Evolutionary conservation across 106 monocot species (phyloP), one percentile per base, ranked within the genome.

Genomic region (Posidonia australis): DNA sequence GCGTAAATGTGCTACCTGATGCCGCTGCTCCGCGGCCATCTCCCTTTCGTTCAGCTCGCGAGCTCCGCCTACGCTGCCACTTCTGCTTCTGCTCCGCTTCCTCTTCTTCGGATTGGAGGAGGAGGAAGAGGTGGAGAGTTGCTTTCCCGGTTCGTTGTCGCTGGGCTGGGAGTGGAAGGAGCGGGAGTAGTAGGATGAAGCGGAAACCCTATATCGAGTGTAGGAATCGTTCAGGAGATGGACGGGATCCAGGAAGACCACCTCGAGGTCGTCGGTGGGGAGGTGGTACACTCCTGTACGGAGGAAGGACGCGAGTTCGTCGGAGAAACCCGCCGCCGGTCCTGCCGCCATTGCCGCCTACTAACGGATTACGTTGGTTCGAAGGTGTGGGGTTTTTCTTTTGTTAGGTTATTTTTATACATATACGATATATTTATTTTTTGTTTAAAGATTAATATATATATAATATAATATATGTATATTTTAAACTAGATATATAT

Each of bases 171-270:
- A 43, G 1, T 67, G 30, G 70, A 87, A 84, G 70, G 65, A 63
- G 42, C 96, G 90, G 32, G 84, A 80, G 72, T 96, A 96, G 80
- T 90, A 90, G 36, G 65, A 71, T 46, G 84, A 80, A 54, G 74
- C 70, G 45, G 78, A 80, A 53, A 89, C 46, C 58, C 66, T 46
- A 61, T 77, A 82, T 17, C 81, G 76, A 61, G 76, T 56, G 72
- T 96, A 96, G 22, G 77, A 90, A 5, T 58, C 25, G 77, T 67
- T 82, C 69, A 90, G 90, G 55, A 96, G 26, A 28, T 84, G 84
- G 46, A 96, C 86, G 11, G 96, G 87, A 66, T 96, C 96, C 29
- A 96, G 2, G 78, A 96, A 96, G 43, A 75, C 62, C 12, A 69
- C 70, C 18, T 44, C 64, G 14, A 65, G 70, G 13, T 56, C 69